Base-by-base conservation (phyloP, 2,329 filamentous ascomycete genomes). In the Neocucurbitaria cava region DNA sequence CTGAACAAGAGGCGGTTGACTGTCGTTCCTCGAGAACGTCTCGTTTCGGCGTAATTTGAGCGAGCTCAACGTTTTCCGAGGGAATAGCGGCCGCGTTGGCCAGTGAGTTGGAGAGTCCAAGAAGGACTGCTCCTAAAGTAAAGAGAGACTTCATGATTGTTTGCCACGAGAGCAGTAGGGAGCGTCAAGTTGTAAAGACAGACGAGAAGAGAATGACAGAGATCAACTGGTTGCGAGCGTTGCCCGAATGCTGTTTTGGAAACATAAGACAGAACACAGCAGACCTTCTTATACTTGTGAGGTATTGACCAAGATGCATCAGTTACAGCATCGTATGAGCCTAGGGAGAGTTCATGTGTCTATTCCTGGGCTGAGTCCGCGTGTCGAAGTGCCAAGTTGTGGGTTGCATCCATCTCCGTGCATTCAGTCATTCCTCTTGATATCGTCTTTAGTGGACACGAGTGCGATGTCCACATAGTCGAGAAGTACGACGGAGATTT, bases 71-170 rank as follows among this genome's bases (percentile, higher is more conserved):
- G 31, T 35, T 52, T 39, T 70, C 61, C 36, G 56, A 54, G 15
- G 54, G 52, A 24, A 70, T 57, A n/a, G 60, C 60, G 46, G 59
- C 56, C 24, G 56, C 66, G 52, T 47, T 50, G 21, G 56, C 54
- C 17, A 60, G 30, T 28, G 52, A 51, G 7, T 31, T 28, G 48
- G 52, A 58, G 17, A 72, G 51, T 13, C 65, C 64, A 18, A 70
- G 13, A 7, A 72, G 54, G 39, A 58, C 38, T 21, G 47, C 58
- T 41, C 65, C 66, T 38, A 69, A 30, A 13, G 55, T 36, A 18
- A 63, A 21, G 26, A 68, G 31, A 13, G 53, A 61, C 56, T 66
- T 72, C 69, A 72, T 72, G 26, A 13, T 56, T 17, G 23, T 41
- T 46, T 11, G n/a, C 17, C n/a, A 7, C 11, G 39, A 54, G 26